Conservation (phyloP, 768 basidiomycete species). For the Lentinula raphanica region DNA sequence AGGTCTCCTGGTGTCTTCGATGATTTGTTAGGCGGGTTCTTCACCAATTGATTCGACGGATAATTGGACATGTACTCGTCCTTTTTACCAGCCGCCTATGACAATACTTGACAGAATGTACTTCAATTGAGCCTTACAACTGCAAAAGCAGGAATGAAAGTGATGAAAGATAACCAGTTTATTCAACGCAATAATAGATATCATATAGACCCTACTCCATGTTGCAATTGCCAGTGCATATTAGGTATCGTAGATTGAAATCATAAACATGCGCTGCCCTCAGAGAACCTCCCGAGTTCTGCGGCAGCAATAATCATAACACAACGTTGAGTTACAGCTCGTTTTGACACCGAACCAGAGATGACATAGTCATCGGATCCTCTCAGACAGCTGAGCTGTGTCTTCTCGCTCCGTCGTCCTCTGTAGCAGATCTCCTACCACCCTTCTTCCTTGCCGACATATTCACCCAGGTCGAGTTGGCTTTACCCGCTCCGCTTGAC, state of each 20-base stretch:
- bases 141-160: too few species aligned
- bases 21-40: neutral
- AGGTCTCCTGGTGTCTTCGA: neutral
- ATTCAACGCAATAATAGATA: neutral
- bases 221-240: neutral
- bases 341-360: too few species aligned
- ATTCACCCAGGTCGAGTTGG: too few species aligned
- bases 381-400: slow-evolving; percentile 1
- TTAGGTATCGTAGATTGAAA: neutral
- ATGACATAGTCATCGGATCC: too few species aligned
- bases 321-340: too few species aligned
- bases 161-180: too few species aligned
- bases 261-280: neutral
- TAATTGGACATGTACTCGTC: neutral
- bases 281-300: neutral
- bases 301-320: too few species aligned
- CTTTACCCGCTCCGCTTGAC: too few species aligned
- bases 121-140: too few species aligned
- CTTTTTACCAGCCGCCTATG: too few species aligned
- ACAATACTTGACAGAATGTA: too few species aligned
- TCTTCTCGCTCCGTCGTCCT: neutral
- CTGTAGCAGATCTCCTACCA: neutral
- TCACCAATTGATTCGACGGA: neutral
- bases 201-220: neutral
- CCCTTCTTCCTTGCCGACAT: slow-evolving; percentile 1